Evolutionary conservation across 78 protist species (phyloP).

Genomic region (Polysphondylium violaceum): DNA sequence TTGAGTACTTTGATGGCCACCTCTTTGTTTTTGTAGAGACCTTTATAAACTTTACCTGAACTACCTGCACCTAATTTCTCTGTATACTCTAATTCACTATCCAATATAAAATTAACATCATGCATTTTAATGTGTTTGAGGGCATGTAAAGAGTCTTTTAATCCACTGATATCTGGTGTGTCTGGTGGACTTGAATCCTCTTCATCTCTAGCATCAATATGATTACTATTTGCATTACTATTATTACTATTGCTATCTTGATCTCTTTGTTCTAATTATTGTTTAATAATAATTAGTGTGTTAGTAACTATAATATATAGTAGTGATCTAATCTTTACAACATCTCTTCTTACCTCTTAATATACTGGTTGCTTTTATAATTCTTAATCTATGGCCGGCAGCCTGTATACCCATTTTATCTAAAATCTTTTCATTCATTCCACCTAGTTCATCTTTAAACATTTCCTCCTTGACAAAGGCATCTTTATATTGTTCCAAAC

Average conservation of each 20-base stretch:
- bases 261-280: no score
- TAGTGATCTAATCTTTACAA: neutral
- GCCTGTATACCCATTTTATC: slow-evolving; percentile 52
- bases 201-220: slow-evolving; percentile 1
- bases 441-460: slow-evolving; percentile 64
- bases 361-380: slow-evolving; percentile 22
- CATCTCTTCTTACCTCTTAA: slow-evolving; percentile 8
- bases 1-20: slow-evolving; percentile 82
- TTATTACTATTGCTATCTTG: neutral
- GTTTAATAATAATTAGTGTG: neutral
- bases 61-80: slow-evolving; percentile 78
- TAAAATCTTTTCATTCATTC: slow-evolving; percentile 52
- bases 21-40: slow-evolving; percentile 71
- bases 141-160: slow-evolving; percentile 54
- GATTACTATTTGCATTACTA: neutral
- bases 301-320: neutral
- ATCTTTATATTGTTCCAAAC: slow-evolving; percentile 63
- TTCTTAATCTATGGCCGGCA: slow-evolving; percentile 59
- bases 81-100: slow-evolving; percentile 74
- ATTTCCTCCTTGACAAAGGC: slow-evolving; percentile 71
- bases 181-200: slow-evolving; percentile 40
- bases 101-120: slow-evolving; percentile 46
- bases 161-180: slow-evolving; percentile 52
- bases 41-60: slow-evolving; percentile 84
- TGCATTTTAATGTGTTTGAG: slow-evolving; percentile 55